Base-by-base conservation (phyloP, 257 asterid species). In the Solanum ossicruentum region DNA sequence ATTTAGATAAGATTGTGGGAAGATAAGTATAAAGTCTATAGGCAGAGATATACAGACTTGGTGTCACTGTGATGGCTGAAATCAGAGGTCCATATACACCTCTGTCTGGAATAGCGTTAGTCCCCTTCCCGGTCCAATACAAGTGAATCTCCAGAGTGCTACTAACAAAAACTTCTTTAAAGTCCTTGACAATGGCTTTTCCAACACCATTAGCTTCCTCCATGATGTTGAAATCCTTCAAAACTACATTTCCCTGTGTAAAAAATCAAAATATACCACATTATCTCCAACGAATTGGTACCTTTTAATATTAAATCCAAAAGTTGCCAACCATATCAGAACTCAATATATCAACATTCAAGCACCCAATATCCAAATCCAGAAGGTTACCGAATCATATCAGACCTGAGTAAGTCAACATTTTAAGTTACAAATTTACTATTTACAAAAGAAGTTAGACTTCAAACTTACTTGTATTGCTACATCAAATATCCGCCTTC, bases 61-160 rank as follows among this genome's bases (percentile, higher is more conserved):
- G 95, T 56, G 98, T 96, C 71, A 96, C 90, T 3, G 97, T 85
- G 57, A 96, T 96, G 18, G 98, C 99, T 49, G 99, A 96, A 88
- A 96, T 90, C 87, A 96, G 89, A 15, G 99, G 98, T 86, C 99
- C 99, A 70, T 96, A 94, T 82, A 90, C 94, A 82, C 98, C 97
- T 89, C 96, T 91, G 26, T 84, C 84, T 28, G 99, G 99, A 87
- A 96, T 91, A 21, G 97, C 94, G 0, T 92, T 93, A 20, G 99
- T 96, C 52, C 99, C 99, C 91, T 93, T 93, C 23, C 99, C 99
- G 3, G 89, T 88, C 99, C 99, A 96, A 91, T 91, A 96, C 89
- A 96, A 92, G 90, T 96, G 99, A 83, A 96, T 93, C 84, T 93
- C 98, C 77, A 96, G 87, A 61, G 97, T 94, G 86, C 93, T 91